Percentiles rank a stretch among this genome's conserved stretches.
Conservation (phyloP, 2,329 filamentous ascomycete species). For the Helicocarpus griseus region DNA sequence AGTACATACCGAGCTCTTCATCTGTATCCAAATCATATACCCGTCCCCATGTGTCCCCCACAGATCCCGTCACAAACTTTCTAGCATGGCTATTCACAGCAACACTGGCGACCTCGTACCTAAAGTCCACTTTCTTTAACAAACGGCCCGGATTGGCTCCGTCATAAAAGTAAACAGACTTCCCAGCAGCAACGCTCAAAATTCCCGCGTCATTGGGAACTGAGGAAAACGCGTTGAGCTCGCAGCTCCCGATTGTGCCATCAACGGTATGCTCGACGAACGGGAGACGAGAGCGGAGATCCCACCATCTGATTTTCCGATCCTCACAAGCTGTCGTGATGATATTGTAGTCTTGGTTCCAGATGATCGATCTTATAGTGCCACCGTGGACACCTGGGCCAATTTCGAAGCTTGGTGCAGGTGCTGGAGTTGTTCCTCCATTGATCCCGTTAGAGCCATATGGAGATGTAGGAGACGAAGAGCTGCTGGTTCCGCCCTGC, state of each 20-base stretch:
- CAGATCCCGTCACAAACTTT: slow-evolving; percentile 82
- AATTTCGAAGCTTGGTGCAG: slow-evolving; percentile 70
- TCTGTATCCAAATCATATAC: slow-evolving; percentile 83
- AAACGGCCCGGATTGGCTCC: slow-evolving; percentile 57
- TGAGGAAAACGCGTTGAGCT: slow-evolving; percentile 63
- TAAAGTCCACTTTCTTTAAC: slow-evolving; percentile 70
- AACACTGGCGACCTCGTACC: slow-evolving; percentile 83
- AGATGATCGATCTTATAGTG: slow-evolving; percentile 93
- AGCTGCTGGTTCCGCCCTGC: slow-evolving; percentile 37
- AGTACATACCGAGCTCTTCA: slow-evolving; percentile 56
- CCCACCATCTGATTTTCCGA: slow-evolving; percentile 90
- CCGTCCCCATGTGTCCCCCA: slow-evolving; percentile 91
- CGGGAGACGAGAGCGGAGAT: slow-evolving; percentile 65
- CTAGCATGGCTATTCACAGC: slow-evolving; percentile 72
- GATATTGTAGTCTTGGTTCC: slow-evolving; percentile 79
- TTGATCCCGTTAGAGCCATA: slow-evolving; percentile 24
- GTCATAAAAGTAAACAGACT: slow-evolving; percentile 86
- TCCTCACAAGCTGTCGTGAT: slow-evolving; percentile 85
- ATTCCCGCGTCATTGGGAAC: slow-evolving; percentile 57
- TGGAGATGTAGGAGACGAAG: slow-evolving; percentile 30
- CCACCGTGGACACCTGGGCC: slow-evolving; percentile 73
- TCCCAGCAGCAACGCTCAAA: slow-evolving; percentile 85
- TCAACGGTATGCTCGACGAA: slow-evolving; percentile 71
- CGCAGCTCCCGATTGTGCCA: slow-evolving; percentile 81
- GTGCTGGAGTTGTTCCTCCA: slow-evolving; percentile 39